These are phyloP conservation scores for Eimeria nieschulzi DNA, from an alignment of 169 alveolate species.

Conservation along the genomic window DNA sequence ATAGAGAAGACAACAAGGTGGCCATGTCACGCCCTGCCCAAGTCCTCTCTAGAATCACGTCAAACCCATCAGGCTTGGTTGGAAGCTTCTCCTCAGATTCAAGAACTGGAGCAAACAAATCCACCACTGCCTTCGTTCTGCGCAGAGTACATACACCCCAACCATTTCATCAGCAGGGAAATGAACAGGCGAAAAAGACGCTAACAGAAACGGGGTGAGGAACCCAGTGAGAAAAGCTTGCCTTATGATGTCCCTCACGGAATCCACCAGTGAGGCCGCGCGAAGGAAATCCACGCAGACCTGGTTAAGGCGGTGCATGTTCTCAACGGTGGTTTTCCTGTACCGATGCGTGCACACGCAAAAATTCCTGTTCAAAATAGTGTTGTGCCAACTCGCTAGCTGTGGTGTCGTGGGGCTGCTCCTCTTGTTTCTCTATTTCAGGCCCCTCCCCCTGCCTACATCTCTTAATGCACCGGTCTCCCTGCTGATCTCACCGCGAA, in stretches of 20 bases:
- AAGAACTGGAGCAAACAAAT: constrained; percentile 20
- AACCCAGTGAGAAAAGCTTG: not conserved
- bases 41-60: constrained; percentile 40
- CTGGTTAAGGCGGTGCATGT: constrained; percentile 21
- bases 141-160: not conserved
- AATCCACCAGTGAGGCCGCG: constrained; percentile 20
- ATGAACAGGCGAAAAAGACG: not conserved
- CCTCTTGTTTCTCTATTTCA: too few relatives aligned
- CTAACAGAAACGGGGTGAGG: not conserved
- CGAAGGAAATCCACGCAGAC: constrained; percentile 19
- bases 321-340: constrained; percentile 27
- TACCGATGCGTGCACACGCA: not conserved
- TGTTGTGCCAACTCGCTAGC: too few relatives aligned
- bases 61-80: constrained; percentile 31
- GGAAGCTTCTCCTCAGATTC: constrained; percentile 18
- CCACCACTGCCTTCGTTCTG: constrained; percentile 11
- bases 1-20: not conserved
- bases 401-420: too few relatives aligned
- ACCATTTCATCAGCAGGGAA: not conserved
- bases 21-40: constrained; percentile 62
- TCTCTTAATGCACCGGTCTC: too few relatives aligned
- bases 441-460: too few relatives aligned
- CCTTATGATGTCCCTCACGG: constrained; percentile 32
- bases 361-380: not conserved
- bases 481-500: too few relatives aligned